phyloP scores from a whole-genome alignment of 2,329 filamentous ascomycete genomes.

The Fusarium cyanostomum region DNA sequence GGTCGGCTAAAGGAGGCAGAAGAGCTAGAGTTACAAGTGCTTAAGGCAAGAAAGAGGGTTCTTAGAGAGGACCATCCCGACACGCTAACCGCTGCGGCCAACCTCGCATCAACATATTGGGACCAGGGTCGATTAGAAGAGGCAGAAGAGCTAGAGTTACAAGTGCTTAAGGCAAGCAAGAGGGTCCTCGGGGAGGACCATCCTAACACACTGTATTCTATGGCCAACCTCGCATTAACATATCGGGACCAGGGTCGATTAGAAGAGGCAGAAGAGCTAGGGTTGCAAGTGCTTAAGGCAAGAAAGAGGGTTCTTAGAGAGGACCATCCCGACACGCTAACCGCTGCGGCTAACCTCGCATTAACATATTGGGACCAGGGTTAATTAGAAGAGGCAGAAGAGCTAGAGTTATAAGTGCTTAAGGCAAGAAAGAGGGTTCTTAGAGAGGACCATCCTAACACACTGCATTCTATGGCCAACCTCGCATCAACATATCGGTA shows the following conservation, averaged over 20 bases:
- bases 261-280: not conserved
- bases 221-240: not conserved
- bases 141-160: not conserved
- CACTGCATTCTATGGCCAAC: not conserved
- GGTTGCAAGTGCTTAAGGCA: not conserved
- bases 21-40: not conserved
- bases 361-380: not conserved
- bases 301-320: not conserved
- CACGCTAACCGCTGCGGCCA: not conserved
- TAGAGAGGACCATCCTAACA: slow-evolving; percentile 1
- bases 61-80: not conserved
- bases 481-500: not conserved
- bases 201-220: not conserved
- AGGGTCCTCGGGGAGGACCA: not conserved
- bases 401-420: not conserved
- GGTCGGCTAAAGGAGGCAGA: not conserved
- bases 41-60: not conserved
- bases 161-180: not conserved
- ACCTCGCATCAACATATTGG: not conserved
- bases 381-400: not conserved
- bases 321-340: not conserved
- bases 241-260: not conserved
- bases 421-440: not conserved
- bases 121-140: not conserved
- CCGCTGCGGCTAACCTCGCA: not conserved